phyloP scores from a whole-genome alignment of 495 filamentous ascomycete genomes.

The Neurospora sp. region DNA sequence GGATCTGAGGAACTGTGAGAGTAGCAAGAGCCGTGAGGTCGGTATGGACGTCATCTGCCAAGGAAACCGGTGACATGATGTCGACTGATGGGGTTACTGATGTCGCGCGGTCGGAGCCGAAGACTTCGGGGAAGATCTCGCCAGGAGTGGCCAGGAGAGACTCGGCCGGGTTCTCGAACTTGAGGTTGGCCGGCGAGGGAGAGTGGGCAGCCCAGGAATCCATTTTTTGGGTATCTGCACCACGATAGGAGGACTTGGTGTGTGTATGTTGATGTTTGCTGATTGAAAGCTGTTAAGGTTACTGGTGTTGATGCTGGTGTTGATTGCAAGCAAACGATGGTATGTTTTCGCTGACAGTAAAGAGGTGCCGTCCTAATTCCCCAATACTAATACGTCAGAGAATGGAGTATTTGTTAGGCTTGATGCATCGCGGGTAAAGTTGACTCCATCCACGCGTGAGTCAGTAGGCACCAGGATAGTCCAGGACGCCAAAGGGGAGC shows the following conservation, averaged over 20 bases:
- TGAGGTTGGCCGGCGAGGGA: conserved; percentile 29
- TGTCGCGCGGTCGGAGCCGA: conserved; percentile 20
- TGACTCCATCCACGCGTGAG: conserved; percentile 10
- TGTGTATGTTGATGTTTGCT: conserved; percentile 3
- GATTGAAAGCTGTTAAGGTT: neutral
- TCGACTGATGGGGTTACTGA: conserved; percentile 27
- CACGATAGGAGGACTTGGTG: conserved; percentile 27
- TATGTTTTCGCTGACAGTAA: conserved; percentile 13
- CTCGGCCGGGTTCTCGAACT: conserved; percentile 42
- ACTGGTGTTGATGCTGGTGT: neutral
- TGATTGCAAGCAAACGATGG: conserved; percentile 6
- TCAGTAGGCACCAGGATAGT: conserved; percentile 7
- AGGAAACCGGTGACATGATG: conserved; percentile 38
- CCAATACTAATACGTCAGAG: conserved; percentile 29
- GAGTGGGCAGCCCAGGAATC: conserved; percentile 29
- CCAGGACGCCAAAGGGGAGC: neutral
- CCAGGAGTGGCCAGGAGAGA: conserved; percentile 43
- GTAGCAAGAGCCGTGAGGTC: conserved; percentile 12
- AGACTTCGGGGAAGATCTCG: conserved; percentile 42
- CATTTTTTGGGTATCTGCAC: conserved; percentile 23
- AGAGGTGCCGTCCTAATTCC: conserved; percentile 35
- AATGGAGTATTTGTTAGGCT: conserved; percentile 7
- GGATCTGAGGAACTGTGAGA: conserved; percentile 4
- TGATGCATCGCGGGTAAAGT: conserved; percentile 16
- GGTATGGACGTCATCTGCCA: conserved; percentile 18